Percentiles rank a stretch among this genome's conserved stretches.
Evolutionary conservation across 2,329 filamentous ascomycete genomes (phyloP).

Genomic region (Aspergillus carbonarius): DNA sequence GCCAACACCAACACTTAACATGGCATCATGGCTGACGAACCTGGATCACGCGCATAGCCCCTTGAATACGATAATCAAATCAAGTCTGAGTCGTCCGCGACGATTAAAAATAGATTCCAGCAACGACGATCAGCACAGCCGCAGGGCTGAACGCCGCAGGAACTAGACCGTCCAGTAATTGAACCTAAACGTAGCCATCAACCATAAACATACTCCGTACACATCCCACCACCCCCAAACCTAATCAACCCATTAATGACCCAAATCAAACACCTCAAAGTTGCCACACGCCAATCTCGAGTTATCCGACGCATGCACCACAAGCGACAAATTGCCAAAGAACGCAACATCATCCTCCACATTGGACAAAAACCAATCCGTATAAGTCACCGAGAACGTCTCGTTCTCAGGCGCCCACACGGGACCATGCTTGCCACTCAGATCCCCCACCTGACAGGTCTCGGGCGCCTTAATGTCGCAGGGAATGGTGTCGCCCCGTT

Average conservation of each 20-base stretch:
- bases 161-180: too few species aligned
- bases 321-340: slow-evolving; percentile 56
- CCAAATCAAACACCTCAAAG: slow-evolving; percentile 36
- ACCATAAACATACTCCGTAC: not conserved
- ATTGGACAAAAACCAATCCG: slow-evolving; percentile 53
- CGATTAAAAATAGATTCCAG: too few species aligned
- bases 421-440: slow-evolving; percentile 70
- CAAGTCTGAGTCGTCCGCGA: too few species aligned
- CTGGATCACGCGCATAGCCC: too few species aligned
- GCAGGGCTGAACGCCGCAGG: too few species aligned
- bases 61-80: too few species aligned
- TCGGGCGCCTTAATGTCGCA: slow-evolving; percentile 60
- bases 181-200: not conserved
- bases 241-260: not conserved
- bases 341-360: slow-evolving; percentile 43
- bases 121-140: too few species aligned
- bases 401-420: slow-evolving; percentile 49
- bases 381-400: slow-evolving; percentile 37
- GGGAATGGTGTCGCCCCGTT: slow-evolving; percentile 59
- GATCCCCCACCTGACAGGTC: slow-evolving; percentile 74
- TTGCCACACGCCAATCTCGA: slow-evolving; percentile 59
- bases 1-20: too few species aligned
- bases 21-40: too few species aligned
- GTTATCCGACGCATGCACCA: slow-evolving; percentile 55
- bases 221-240: not conserved